Conservation (phyloP, 78 protist species). For the Acrasis kona region DNA sequence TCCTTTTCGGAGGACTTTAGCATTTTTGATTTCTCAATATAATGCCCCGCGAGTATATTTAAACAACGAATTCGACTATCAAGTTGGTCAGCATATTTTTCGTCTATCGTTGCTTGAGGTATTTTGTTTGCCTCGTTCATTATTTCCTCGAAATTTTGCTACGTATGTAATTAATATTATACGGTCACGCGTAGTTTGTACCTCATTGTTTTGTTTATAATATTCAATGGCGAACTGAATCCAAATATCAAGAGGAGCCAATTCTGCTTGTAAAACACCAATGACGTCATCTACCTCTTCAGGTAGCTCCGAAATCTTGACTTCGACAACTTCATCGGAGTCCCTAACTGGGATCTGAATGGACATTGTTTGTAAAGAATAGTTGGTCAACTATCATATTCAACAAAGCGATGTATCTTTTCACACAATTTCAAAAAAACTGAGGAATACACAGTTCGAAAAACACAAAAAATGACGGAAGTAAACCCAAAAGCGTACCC, state of each 20-base stretch:
- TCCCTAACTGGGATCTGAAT: not conserved
- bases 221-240: not conserved
- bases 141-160: not conserved
- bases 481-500: slow-evolving; percentile 97
- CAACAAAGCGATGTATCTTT: no score
- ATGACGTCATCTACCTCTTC: not conserved
- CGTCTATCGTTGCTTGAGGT: not conserved
- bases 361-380: no score
- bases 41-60: not conserved
- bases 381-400: no score
- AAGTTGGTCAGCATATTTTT: not conserved
- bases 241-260: not conserved
- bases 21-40: not conserved
- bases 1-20: no score
- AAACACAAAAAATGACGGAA: no score
- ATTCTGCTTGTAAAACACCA: not conserved
- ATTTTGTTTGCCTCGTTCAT: not conserved
- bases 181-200: not conserved
- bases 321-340: not conserved
- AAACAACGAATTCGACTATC: not conserved
- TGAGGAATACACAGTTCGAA: no score
- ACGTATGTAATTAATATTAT: no score
- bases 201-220: not conserved
- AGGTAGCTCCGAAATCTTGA: not conserved
- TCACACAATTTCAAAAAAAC: no score